Evolutionary conservation across 1,284 basidiomycete genomes (phyloP).

Genomic region (Ustilago xerochloae): DNA sequence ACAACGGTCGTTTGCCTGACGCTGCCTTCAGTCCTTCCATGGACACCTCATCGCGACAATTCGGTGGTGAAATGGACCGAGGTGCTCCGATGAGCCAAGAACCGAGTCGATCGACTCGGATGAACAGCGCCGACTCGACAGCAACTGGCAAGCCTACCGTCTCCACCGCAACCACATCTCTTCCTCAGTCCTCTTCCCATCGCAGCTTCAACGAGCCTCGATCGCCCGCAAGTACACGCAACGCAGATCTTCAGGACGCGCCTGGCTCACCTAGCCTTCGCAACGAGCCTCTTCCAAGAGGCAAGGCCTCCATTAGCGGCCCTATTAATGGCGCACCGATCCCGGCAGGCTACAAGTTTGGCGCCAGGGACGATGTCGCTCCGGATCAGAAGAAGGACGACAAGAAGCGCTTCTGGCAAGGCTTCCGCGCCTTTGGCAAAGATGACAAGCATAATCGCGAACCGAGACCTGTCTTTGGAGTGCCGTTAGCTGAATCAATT

Average conservation of each 20-base stretch:
- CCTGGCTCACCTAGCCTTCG: constrained; percentile 39
- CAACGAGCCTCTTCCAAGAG: constrained; percentile 21
- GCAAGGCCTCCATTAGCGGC: constrained; percentile 80
- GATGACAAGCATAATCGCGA: constrained; percentile 44
- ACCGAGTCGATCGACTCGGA: constrained; percentile 12
- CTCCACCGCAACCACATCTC: constrained; percentile 13
- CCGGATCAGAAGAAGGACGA: constrained; percentile 44
- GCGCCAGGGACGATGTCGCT: constrained; percentile 50
- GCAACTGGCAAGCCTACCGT: constrained; percentile 17
- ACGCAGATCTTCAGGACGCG: constrained; percentile 24
- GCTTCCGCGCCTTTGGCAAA: constrained; percentile 49
- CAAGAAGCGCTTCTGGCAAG: constrained; percentile 67
- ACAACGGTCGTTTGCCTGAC: constrained; percentile 22
- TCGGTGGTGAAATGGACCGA: constrained; percentile 13
- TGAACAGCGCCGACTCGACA: constrained; percentile 38
- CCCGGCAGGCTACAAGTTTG: constrained; percentile 86
- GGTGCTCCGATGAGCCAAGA: constrained; percentile 16
- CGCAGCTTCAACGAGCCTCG: constrained; percentile 47
- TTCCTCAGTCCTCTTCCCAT: constrained; percentile 36
- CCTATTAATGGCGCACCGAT: constrained; percentile 87
- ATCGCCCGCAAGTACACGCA: constrained; percentile 18
- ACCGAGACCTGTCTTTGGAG: constrained; percentile 80
- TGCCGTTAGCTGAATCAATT: constrained; percentile 86
- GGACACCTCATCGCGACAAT: constrained; percentile 12
- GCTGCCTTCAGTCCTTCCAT: constrained; percentile 28